These are phyloP conservation scores for Cubamyces sp. DNA, from an alignment of 768 basidiomycete species.

Conservation along the genomic window DNA sequence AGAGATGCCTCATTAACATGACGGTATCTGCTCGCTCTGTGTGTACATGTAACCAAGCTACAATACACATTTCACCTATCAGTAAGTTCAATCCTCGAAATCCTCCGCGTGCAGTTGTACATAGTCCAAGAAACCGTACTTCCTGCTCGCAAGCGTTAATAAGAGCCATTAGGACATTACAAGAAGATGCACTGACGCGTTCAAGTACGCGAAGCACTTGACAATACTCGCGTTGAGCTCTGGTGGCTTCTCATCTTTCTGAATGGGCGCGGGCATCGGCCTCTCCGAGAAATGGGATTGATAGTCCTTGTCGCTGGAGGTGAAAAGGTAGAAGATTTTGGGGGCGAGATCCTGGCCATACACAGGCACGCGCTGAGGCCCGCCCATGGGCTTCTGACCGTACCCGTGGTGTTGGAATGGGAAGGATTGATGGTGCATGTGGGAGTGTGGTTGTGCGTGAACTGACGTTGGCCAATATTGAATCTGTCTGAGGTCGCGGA, in stretches of 20 bases:
- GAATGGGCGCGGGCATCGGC: slow-evolving; percentile 29
- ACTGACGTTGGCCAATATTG: slow-evolving; percentile 10
- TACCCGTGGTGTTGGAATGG: not conserved
- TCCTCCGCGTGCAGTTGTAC: slow-evolving; percentile 44
- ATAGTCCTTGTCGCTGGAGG: slow-evolving; percentile 38
- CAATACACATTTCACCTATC: not conserved
- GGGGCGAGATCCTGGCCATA: slow-evolving; percentile 37
- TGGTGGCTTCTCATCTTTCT: slow-evolving; percentile 25
- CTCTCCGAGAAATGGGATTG: slow-evolving; percentile 46
- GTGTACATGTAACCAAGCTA: not conserved
- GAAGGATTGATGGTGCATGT: not conserved
- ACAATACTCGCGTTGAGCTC: slow-evolving; percentile 16
- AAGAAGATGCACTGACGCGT: slow-evolving; percentile 32
- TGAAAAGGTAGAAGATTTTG: slow-evolving; percentile 47
- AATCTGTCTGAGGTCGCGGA: slow-evolving; percentile 36
- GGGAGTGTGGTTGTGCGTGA: not conserved
- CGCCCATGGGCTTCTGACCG: not conserved
- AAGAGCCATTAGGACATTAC: not conserved
- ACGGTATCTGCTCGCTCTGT: not conserved
- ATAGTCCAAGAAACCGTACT: slow-evolving; percentile 43
- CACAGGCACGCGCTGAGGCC: not conserved
- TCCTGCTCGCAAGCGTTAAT: slow-evolving; percentile 26
- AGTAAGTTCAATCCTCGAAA: slow-evolving; percentile 26
- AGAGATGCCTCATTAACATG: too few relatives aligned
- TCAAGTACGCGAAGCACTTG: slow-evolving; percentile 36